Percentiles rank a stretch among this genome's conserved stretches.
These are phyloP conservation scores for Ogataea allantospora DNA, from an alignment of 805 yeast species.

Conservation along the genomic window DNA sequence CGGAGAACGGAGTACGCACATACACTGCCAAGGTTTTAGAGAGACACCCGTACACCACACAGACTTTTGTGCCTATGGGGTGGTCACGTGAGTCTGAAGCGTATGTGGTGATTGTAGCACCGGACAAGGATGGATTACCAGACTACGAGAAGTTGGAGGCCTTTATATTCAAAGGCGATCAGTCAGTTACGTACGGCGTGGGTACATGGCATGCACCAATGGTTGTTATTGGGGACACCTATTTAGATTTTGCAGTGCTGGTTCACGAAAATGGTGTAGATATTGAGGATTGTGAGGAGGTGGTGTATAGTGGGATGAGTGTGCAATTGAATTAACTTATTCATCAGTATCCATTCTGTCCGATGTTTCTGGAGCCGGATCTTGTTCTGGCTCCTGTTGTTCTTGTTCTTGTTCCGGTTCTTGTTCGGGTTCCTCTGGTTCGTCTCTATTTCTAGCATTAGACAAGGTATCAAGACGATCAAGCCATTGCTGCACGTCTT, in stretches of 20 bases:
- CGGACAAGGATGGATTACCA: conserved; percentile 50
- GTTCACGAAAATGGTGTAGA: conserved; percentile 80
- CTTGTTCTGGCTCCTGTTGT: conserved; percentile 13
- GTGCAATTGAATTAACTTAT: conserved; percentile 5
- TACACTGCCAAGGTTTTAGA: conserved; percentile 73
- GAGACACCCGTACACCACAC: conserved; percentile 86
- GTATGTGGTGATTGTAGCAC: conserved; percentile 81
- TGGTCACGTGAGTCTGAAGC: conserved; percentile 45
- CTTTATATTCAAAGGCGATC: conserved; percentile 76
- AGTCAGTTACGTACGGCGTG: conserved; percentile 83
- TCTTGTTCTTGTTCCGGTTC: conserved; percentile 25
- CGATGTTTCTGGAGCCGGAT: conserved; percentile 6
- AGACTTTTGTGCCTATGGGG: conserved; percentile 92
- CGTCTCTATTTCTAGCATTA: conserved; percentile 50
- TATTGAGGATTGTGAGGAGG: conserved; percentile 81
- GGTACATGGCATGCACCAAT: conserved; percentile 97
- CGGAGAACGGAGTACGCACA: conserved; percentile 12
- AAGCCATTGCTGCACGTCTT: conserved; percentile 79
- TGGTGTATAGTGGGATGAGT: conserved; percentile 54
- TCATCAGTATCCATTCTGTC: conserved; percentile 39
- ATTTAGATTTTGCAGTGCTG: conserved; percentile 81
- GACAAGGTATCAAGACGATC: conserved; percentile 67
- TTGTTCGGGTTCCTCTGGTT: conserved; percentile 30
- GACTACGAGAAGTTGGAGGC: conserved; percentile 61
- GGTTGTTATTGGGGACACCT: conserved; percentile 64